These are phyloP conservation scores for Friedmanniomyces simplex DNA, from an alignment of 495 filamentous ascomycete genomes.

Conservation along the genomic window DNA sequence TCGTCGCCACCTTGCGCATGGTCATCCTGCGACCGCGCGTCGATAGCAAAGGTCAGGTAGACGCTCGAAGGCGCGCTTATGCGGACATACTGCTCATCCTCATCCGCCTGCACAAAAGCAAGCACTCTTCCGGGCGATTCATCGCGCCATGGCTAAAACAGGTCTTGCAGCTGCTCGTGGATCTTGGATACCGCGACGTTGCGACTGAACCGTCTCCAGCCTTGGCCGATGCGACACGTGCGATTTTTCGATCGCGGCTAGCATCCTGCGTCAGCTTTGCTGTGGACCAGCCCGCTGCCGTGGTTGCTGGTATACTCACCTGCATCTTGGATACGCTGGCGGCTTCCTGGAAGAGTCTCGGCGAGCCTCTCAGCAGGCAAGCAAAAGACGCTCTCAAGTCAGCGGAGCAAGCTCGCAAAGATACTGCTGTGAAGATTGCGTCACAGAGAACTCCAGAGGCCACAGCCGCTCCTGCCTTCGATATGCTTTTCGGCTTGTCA, in stretches of 20 bases:
- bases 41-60: slow-evolving; percentile 27
- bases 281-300: slow-evolving; percentile 1
- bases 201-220: background rate
- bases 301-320: background rate
- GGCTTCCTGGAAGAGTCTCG: background rate
- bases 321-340: background rate
- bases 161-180: background rate
- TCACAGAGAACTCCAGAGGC: slow-evolving; percentile 16
- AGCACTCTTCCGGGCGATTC: background rate
- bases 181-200: background rate
- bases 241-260: slow-evolving; percentile 2
- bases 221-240: background rate
- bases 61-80: slow-evolving; percentile 39
- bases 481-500: slow-evolving; percentile 73
- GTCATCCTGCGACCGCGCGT: slow-evolving; percentile 32
- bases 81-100: slow-evolving; percentile 45
- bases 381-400: background rate
- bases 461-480: slow-evolving; percentile 49
- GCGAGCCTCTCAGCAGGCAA: background rate
- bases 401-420: background rate
- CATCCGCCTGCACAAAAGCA: slow-evolving; percentile 22
- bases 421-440: background rate
- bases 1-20: slow-evolving; percentile 39
- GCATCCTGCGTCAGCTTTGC: slow-evolving; percentile 4
- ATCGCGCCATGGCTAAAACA: background rate